A percentile compares a stretch with the other conserved stretches of the same genome.
These are phyloP conservation scores for Aspergillus intermedius DNA, from an alignment of 2,329 filamentous ascomycete genomes.

Conservation along the genomic window DNA sequence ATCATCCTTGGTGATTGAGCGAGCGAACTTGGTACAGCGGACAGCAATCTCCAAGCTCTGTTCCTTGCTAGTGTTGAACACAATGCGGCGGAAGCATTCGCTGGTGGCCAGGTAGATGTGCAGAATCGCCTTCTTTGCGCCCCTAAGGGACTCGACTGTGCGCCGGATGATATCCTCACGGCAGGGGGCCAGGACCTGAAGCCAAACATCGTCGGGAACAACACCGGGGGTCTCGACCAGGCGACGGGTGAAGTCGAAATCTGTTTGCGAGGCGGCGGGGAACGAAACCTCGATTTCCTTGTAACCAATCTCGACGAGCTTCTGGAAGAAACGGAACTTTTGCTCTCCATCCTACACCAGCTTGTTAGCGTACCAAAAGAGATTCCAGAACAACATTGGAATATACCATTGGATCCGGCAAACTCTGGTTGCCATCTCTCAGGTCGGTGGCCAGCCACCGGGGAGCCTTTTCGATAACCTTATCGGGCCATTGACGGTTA, in stretches of 20 bases:
- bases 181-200: slow-evolving; percentile 89
- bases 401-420: slow-evolving; percentile 84
- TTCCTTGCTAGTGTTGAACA: slow-evolving; percentile 81
- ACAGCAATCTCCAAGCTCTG: slow-evolving; percentile 76
- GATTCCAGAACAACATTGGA: not conserved
- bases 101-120: slow-evolving; percentile 96
- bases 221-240: slow-evolving; percentile 77
- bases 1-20: slow-evolving; percentile 81
- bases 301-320: slow-evolving; percentile 86
- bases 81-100: slow-evolving; percentile 86
- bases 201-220: slow-evolving; percentile 80
- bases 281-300: slow-evolving; percentile 98
- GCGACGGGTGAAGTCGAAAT: slow-evolving; percentile 89
- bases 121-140: slow-evolving; percentile 86
- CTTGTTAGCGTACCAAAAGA: not conserved
- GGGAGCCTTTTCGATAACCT: slow-evolving; percentile 74
- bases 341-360: slow-evolving; percentile 72
- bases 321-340: slow-evolving; percentile 92
- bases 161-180: slow-evolving; percentile 82
- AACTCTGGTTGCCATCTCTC: slow-evolving; percentile 88
- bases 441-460: slow-evolving; percentile 86
- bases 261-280: slow-evolving; percentile 87
- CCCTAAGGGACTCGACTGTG: slow-evolving; percentile 81
- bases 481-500: slow-evolving; percentile 69
- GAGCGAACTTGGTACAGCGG: slow-evolving; percentile 75